Conservation (phyloP, 139 green algal genomes). For the Picochlorum sp. region DNA sequence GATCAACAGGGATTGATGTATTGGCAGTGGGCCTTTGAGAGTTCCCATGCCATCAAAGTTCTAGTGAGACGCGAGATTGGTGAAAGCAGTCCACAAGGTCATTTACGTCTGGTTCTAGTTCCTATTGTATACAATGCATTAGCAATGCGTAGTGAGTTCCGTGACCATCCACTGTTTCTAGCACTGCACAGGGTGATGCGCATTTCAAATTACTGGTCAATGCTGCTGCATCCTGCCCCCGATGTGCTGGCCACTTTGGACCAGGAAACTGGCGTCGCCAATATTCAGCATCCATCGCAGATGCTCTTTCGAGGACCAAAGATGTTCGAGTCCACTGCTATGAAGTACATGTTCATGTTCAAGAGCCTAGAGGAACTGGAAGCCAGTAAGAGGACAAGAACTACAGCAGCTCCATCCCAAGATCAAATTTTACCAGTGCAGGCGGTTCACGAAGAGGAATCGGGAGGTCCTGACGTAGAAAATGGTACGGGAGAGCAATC, state of each 20-base stretch:
- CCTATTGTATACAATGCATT: constrained; percentile 58
- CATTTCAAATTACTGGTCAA: constrained; percentile 11
- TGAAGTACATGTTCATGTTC: constrained; percentile 21
- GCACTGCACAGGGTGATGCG: constrained; percentile 13
- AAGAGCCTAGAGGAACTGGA: constrained; percentile 7
- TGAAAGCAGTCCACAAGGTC: constrained; percentile 32
- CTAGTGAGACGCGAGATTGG: constrained; percentile 25
- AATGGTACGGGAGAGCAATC: too few relatives aligned
- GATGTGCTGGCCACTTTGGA: constrained; percentile 1
- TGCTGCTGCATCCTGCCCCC: constrained; percentile 1
- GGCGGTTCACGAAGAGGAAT: not conserved
- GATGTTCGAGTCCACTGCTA: not conserved
- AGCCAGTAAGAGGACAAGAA: not conserved
- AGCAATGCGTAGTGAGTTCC: constrained; percentile 19
- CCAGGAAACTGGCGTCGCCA: too few relatives aligned
- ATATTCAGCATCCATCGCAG: not conserved
- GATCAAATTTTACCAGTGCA: not conserved
- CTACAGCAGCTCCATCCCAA: not conserved
- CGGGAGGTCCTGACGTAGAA: not conserved
- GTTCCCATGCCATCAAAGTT: constrained; percentile 30
- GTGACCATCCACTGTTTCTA: constrained; percentile 9
- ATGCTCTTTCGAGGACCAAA: not conserved
- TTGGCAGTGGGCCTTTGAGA: constrained; percentile 53
- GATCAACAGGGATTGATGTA: constrained; percentile 20
- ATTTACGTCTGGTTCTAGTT: constrained; percentile 40